These are phyloP conservation scores for Leccinum subgranulosum DNA, from an alignment of 768 basidiomycete genomes.

Conservation along the genomic window DNA sequence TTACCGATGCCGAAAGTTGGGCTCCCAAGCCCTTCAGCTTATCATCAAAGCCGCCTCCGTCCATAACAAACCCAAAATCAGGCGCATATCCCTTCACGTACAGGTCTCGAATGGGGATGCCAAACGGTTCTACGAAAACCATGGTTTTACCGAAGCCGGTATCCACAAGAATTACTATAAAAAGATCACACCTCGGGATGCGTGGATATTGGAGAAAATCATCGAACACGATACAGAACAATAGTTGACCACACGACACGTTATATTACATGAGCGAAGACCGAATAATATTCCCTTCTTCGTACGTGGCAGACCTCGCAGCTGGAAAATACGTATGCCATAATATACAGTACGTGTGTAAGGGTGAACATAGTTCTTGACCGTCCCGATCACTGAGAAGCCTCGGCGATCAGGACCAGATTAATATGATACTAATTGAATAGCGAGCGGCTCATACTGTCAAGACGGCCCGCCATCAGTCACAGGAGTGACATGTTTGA, in stretches of 20 bases:
- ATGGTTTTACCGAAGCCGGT: constrained; percentile 71
- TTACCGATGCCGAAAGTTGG: constrained; percentile 77
- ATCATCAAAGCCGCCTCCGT: constrained; percentile 61
- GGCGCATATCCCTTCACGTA: constrained; percentile 79
- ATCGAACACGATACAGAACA: constrained; percentile 32
- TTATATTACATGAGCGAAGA: constrained; percentile 24
- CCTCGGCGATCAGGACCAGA: constrained; percentile 18
- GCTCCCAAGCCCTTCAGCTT: constrained; percentile 67
- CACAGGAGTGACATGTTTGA: constrained; percentile 10
- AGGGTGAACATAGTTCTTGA: constrained; percentile 22
- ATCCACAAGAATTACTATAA: constrained; percentile 82
- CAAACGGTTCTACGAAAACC: constrained; percentile 78
- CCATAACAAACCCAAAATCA: constrained; percentile 59
- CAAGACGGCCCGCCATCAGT: constrained; percentile 19
- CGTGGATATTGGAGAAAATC: constrained; percentile 79
- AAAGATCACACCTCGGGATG: constrained; percentile 79
- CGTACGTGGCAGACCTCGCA: constrained; percentile 15
- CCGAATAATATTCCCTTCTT: constrained; percentile 1
- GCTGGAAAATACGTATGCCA: constrained; percentile 20
- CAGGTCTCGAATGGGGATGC: constrained; percentile 79
- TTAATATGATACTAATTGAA: constrained; percentile 26
- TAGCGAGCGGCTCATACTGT: constrained; percentile 19
- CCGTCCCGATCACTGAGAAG: constrained; percentile 5
- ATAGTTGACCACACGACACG: constrained; percentile 23
- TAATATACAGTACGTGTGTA: constrained; percentile 30